phyloP scores from a whole-genome alignment of 257 asterid species.

The Nemophila menziesii region DNA sequence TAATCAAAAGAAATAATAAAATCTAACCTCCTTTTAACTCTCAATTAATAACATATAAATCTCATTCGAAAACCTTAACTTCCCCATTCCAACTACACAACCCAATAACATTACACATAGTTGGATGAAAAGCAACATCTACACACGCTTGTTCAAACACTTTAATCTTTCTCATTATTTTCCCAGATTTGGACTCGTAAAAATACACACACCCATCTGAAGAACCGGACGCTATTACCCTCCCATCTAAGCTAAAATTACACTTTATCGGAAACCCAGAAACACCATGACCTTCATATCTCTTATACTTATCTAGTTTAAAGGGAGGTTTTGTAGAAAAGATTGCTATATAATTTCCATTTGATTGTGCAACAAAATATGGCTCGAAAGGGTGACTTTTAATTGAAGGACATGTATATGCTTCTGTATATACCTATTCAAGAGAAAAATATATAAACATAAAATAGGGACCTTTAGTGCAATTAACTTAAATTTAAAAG shows the following conservation, averaged over 20 bases:
- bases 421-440: conserved; percentile 72
- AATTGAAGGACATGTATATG: conserved; percentile 74
- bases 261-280: conserved; percentile 83
- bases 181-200: conserved; percentile 48
- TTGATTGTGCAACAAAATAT: conserved; percentile 77
- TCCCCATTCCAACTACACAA: conserved; percentile 80
- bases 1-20: not conserved
- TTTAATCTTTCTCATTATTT: conserved; percentile 48
- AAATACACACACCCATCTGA: conserved; percentile 68
- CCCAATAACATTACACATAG: conserved; percentile 50
- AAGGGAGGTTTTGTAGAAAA: conserved; percentile 60
- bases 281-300: conserved; percentile 76
- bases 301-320: conserved; percentile 65
- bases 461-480: not conserved
- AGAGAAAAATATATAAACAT: not conserved
- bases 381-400: conserved; percentile 74
- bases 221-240: conserved; percentile 58
- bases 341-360: conserved; percentile 85
- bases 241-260: conserved; percentile 65
- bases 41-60: too few species aligned
- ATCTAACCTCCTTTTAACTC: too few species aligned
- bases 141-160: conserved; percentile 50
- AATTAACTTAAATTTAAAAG: not conserved
- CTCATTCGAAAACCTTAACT: conserved; percentile 28
- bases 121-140: conserved; percentile 74